A percentile compares a stretch with the other conserved stretches of the same genome.
Evolutionary conservation across 2,329 filamentous ascomycete genomes (phyloP).

Genomic region (Aspergillus quadricinctus): DNA sequence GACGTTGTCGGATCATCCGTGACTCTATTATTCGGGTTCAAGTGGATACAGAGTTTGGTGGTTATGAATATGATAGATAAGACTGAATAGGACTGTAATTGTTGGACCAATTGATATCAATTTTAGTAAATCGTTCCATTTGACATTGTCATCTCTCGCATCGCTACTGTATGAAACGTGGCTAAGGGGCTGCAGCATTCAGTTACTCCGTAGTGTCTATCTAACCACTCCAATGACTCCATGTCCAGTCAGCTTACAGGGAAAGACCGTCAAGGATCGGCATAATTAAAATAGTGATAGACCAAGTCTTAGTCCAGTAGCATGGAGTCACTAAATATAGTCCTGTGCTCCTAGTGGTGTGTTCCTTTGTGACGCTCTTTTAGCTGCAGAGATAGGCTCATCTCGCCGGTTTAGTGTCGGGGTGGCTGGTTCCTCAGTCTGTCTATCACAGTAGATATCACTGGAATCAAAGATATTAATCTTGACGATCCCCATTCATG

Average conservation of each 20-base stretch:
- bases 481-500: background rate
- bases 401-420: background rate
- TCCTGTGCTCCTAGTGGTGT: background rate
- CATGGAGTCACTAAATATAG: background rate
- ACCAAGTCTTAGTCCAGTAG: background rate
- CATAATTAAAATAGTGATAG: background rate
- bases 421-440: background rate
- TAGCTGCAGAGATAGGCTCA: background rate
- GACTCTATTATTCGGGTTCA: background rate
- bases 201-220: too few relatives aligned
- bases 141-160: background rate
- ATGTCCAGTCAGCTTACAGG: background rate
- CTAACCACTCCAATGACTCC: too few relatives aligned
- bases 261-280: background rate
- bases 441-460: background rate
- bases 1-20: slow-evolving; percentile 15
- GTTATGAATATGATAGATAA: background rate
- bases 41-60: background rate
- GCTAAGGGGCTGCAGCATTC: background rate
- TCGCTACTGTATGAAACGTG: background rate
- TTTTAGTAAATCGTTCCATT: background rate
- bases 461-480: background rate
- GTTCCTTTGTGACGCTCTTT: background rate
- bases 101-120: background rate
- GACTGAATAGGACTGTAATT: background rate